Base-by-base conservation (phyloP, 371 early-diverging fungal species). In the Rhizopus delemar region DNA sequence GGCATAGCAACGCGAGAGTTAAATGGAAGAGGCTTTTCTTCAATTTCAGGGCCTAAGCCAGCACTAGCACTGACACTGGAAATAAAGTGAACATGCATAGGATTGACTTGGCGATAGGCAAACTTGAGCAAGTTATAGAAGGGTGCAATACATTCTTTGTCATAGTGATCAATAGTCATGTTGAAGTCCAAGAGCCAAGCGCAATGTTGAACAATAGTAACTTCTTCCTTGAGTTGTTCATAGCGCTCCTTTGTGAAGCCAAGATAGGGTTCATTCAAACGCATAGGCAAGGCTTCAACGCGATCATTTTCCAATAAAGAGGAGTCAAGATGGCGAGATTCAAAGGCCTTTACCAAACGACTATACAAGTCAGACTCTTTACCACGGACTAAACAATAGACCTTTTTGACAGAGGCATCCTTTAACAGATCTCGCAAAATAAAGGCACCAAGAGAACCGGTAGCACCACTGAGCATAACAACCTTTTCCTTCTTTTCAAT, bases 371-470 rank as follows among this genome's bases (percentile, higher is more conserved):
- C 22, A 3, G 39, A 52, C 5, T 51, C 31, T 1, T 58, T 49
- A 9, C 69, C 71, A 34, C 74, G 70, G 29, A 74, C 62, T 38
- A 68, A 49, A 33, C 62, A 57, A 38, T 74, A 72, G 3, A 77
- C 59, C 41, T 62, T 73, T 8, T 60, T 64, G 11, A 73, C 62
- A 3, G 56, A 45, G 3, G 54, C 29, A 8, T 65, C 57, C 31
- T 59, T 8, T 3, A 77, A 45, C 41, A 80, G 9, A 29, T 66
- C 68, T 0, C 52, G 53, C 22, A 80, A 33, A 29, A 75, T 46
- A 31, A 73, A 66, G 0, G 69, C 59, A 0, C 75, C 80, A n/a
- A 80, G 53, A 4, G 73, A 69, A 2, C 80, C 77, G 38, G 75
- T 80, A 2, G 70, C 72, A 13, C 80, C 80, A 4, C 77, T 74